Evolutionary conservation across 2,329 filamentous ascomycete genomes (phyloP), one percentile per base, ranked within the genome.

Genomic region (Arthrobotrys musiformis): DNA sequence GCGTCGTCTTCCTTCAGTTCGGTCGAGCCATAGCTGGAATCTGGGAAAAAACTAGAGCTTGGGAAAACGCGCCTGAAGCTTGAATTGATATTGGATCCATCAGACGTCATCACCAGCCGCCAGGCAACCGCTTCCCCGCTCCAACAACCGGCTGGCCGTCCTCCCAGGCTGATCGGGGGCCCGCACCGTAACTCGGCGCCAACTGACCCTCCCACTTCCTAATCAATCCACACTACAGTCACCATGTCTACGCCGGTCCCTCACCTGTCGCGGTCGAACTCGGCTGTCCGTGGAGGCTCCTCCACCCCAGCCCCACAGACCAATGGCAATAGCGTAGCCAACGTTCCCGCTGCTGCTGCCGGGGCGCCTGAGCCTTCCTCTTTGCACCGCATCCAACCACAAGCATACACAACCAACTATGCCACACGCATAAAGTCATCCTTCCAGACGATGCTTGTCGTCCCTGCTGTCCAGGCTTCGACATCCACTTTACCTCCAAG

Each of bases 351-450:
- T 6, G 2, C 35, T 4, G 48, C 60, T 0, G 5, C 42, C 17
- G 19, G 44, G 8, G 13, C 44, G 24, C 9, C 19, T 11, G 26
- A 58, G 2, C 35, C 42, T 4, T 48, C 56, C 44, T 22, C 48
- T 54, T n/a, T n/a, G n/a, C n/a, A 37, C n/a, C n/a, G 13, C 5
- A 5, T 37, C n/a, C 5, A 15, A 8, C 79, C 79, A 1, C 79
- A 80, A 46, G 79, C 79, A 4, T 74, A 79, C 4, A 75, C 75
- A 6, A 81, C 80, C 0, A 81, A 80, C 37, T 81, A 81, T 69
- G 58, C 80, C 8, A 75, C 70, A 13, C 79, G 80, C 33, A 70
- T 81, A 24, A 77, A 78, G 15, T 72, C 69, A 15, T 80, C 70
- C 19, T 80, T 67, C 54, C 73, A 79, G 19, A 80, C 80, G 7